Base-by-base conservation (phyloP, 441 rosid genomes). In the Brassica balearica region DNA sequence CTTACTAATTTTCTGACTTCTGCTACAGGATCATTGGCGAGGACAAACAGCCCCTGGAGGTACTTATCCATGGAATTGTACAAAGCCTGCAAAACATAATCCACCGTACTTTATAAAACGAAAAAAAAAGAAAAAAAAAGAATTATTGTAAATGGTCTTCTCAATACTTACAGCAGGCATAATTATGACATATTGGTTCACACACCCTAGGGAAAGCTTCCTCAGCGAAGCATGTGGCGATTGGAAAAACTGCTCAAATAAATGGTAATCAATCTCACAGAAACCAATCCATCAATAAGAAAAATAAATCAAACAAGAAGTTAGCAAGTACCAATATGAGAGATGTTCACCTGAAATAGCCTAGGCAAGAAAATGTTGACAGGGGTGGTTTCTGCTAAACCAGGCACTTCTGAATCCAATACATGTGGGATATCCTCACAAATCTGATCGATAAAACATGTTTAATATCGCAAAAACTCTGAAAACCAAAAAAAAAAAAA, bases 351-450 rank as follows among this genome's bases (percentile, higher is more conserved):
- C 95, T 94, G 87, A 82, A 83, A 88, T 65, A 96, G 80, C 79
- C 97, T 87, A 77, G 99, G 97, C 76, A 96, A 86, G 76, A 96
- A 83, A 65, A 96, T 85, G 79, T 86, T 87, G 81, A 94, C 90
- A 65, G 99, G 99, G 56, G 94, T 90, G 56, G 94, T 90, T 66
- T 96, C 98, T 67, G 93, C 69, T 81, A 93, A 83, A 25, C 98
- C 98, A 64, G 92, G 97, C 65, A 96, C 91, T 64, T 92, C 97
- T 8, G 89, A 77, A 87, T 96, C 98, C 87, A 96, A 82, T 38
- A 88, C 90, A 81, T 94, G 97, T 0, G 98, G 98, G n/a, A 91
- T 82, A 88, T 96, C 98, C 84, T 96, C 99, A 83, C 98, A 96
- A 77, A 96, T 91, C 99, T 96, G 85, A 46, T 72, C 43, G 14